These are phyloP conservation scores for Fragaria ananassa DNA, from an alignment of 306 rosid genomes.

Conservation along the genomic window DNA sequence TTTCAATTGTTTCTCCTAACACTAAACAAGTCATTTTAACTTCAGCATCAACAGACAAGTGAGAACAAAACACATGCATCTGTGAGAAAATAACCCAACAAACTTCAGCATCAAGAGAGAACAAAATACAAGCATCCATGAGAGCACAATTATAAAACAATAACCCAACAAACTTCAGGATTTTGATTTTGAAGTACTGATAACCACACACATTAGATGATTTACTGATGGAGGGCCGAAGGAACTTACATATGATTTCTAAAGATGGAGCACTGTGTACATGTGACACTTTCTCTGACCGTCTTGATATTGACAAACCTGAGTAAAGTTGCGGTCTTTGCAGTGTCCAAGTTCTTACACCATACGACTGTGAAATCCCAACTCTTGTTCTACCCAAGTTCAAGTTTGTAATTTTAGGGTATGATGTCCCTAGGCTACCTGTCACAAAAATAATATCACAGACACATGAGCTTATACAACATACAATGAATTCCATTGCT, in stretches of 20 bases:
- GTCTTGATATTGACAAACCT: slow-evolving; percentile 40
- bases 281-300: slow-evolving; percentile 29
- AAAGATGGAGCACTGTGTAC: slow-evolving; percentile 22
- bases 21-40: slow-evolving; percentile 1
- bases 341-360: slow-evolving; percentile 47
- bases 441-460: slow-evolving; percentile 20
- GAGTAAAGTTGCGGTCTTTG: slow-evolving; percentile 41
- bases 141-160: not conserved
- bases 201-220: not conserved
- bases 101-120: not conserved
- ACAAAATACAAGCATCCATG: not conserved
- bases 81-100: not conserved
- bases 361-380: slow-evolving; percentile 37
- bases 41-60: not conserved
- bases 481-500: slow-evolving; percentile 7
- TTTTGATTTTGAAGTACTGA: not conserved
- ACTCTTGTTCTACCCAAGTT: slow-evolving; percentile 35
- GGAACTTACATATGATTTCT: slow-evolving; percentile 48
- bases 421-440: slow-evolving; percentile 64
- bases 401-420: slow-evolving; percentile 43
- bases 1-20: not conserved
- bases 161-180: not conserved
- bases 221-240: slow-evolving; percentile 10
- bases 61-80: not conserved
- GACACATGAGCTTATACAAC: not conserved